A percentile compares a stretch with the other conserved stretches of the same genome.
phyloP scores from a whole-genome alignment of 345 rosid genomes.

The Ceriops decandra region DNA sequence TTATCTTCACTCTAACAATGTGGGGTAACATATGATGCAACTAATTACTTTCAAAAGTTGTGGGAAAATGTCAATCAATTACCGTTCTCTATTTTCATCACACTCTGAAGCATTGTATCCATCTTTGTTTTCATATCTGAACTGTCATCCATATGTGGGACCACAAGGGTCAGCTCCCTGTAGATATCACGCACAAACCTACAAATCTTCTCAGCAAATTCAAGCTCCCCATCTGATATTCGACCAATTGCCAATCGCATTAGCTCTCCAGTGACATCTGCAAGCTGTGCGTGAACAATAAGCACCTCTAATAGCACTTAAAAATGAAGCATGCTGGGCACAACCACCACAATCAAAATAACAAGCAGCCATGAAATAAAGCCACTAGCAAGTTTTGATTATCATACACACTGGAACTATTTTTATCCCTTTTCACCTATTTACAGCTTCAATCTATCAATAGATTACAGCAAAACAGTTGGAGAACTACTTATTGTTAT shows the following conservation, averaged over 20 bases:
- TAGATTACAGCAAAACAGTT: too few relatives aligned
- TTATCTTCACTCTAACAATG: neutral
- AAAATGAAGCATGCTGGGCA: neutral
- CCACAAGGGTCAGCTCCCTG: conserved; percentile 67
- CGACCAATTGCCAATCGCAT: conserved; percentile 93
- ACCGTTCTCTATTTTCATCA: conserved; percentile 92
- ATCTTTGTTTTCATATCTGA: conserved; percentile 86
- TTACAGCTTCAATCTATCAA: neutral
- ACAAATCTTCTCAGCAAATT: conserved; percentile 74
- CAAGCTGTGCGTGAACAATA: conserved; percentile 45
- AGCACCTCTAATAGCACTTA: neutral
- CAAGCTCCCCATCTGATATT: conserved; percentile 85
- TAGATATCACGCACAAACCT: conserved; percentile 74
- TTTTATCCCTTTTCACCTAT: neutral
- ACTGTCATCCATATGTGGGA: conserved; percentile 80
- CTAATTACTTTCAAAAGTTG: conserved; percentile 1
- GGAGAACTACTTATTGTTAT: too few relatives aligned
- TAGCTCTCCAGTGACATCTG: conserved; percentile 95
- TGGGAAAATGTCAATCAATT: conserved; percentile 6
- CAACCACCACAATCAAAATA: neutral
- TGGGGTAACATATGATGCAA: neutral
- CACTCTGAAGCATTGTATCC: conserved; percentile 90
- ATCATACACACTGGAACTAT: neutral
- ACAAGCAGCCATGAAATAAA: neutral
- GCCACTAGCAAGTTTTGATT: neutral